Evolutionary conservation across 768 basidiomycete species (phyloP).

Genomic region (Lactifluus echinatus): DNA sequence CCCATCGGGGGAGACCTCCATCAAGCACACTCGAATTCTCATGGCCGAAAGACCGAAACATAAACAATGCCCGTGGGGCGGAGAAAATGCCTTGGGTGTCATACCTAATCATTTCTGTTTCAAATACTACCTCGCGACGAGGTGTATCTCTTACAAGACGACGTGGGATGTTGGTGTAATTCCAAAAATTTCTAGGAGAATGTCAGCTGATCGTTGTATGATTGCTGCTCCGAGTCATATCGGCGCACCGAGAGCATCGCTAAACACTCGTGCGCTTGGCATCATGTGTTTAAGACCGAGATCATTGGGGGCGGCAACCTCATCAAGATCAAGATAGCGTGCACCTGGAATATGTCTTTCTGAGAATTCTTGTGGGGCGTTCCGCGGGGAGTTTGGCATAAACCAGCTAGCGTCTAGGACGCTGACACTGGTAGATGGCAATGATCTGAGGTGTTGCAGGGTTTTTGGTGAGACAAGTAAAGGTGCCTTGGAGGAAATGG

Average conservation of each 20-base stretch:
- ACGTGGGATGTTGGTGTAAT: slow-evolving; percentile 71
- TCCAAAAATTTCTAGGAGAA: slow-evolving; percentile 54
- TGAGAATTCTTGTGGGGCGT: slow-evolving; percentile 59
- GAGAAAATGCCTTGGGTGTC: slow-evolving; percentile 89
- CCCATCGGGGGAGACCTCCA: slow-evolving; percentile 87
- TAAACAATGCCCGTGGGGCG: slow-evolving; percentile 86
- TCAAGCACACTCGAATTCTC: slow-evolving; percentile 77
- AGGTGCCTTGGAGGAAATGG: slow-evolving; percentile 22
- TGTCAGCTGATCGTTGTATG: not conserved
- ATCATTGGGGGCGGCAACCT: slow-evolving; percentile 62
- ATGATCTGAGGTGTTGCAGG: slow-evolving; percentile 24
- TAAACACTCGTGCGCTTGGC: slow-evolving; percentile 64
- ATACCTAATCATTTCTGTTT: slow-evolving; percentile 45
- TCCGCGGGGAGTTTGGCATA: slow-evolving; percentile 82
- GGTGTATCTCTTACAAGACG: slow-evolving; percentile 45
- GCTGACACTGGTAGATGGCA: slow-evolving; percentile 24
- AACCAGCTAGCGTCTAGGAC: slow-evolving; percentile 83
- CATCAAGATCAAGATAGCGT: slow-evolving; percentile 72
- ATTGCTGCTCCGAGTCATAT: slow-evolving; percentile 9
- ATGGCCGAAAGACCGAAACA: slow-evolving; percentile 91
- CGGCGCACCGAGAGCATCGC: slow-evolving; percentile 67
- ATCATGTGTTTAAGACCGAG: slow-evolving; percentile 93
- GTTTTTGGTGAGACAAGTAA: slow-evolving; percentile 28
- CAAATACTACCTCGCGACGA: not conserved
- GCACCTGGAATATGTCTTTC: slow-evolving; percentile 62